A percentile compares a stretch with the other conserved stretches of the same genome.
phyloP scores from a whole-genome alignment of 352 stramenopile species.

The Globisporangium alternatum region DNA sequence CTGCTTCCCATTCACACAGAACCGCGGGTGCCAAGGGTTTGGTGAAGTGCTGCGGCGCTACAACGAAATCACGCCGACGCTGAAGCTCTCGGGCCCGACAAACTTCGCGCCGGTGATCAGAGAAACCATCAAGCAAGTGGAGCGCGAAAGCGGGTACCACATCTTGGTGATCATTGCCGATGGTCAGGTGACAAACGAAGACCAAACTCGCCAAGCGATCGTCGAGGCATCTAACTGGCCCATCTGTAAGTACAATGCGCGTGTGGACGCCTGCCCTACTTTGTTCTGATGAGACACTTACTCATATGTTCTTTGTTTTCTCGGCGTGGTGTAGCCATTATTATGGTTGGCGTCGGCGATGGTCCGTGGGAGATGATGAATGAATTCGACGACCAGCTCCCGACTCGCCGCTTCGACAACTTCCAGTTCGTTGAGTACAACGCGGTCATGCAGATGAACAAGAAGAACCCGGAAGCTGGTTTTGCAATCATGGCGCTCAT shows the following conservation, averaged over 20 bases:
- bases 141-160: slow-evolving; percentile 55
- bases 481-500: slow-evolving; percentile 75
- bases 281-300: background rate
- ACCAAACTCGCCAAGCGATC: slow-evolving; percentile 56
- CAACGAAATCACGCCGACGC: slow-evolving; percentile 48
- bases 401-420: slow-evolving; percentile 71
- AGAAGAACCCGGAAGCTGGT: slow-evolving; percentile 58
- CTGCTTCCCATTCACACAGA: slow-evolving; percentile 46
- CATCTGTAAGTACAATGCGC: slow-evolving; percentile 39
- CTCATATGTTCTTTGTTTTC: background rate
- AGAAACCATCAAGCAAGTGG: slow-evolving; percentile 45
- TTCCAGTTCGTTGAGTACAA: slow-evolving; percentile 84
- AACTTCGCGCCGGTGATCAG: slow-evolving; percentile 72
- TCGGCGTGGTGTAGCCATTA: slow-evolving; percentile 27
- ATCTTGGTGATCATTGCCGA: slow-evolving; percentile 78
- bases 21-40: slow-evolving; percentile 50
- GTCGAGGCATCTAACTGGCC: slow-evolving; percentile 61
- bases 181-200: slow-evolving; percentile 57
- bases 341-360: slow-evolving; percentile 73
- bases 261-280: too few species aligned
- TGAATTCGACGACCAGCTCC: slow-evolving; percentile 69
- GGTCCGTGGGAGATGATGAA: slow-evolving; percentile 80
- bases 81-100: slow-evolving; percentile 55
- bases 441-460: slow-evolving; percentile 58
- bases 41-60: slow-evolving; percentile 56